phyloP scores from a whole-genome alignment of 371 early-diverging fungal genomes.

The Zychaea mexicana region DNA sequence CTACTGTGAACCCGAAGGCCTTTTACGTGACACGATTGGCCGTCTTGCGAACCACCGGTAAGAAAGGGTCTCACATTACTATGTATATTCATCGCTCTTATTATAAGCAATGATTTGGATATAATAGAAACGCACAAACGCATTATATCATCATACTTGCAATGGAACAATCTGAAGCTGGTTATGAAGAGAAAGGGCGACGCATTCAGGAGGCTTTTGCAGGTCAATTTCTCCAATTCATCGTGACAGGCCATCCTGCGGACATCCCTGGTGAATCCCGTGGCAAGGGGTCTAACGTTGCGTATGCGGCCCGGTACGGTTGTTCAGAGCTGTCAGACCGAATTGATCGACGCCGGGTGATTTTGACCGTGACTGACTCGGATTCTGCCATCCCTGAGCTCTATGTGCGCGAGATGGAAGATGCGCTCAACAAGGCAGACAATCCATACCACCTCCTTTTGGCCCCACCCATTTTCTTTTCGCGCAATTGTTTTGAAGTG shows the following conservation, averaged over 20 bases:
- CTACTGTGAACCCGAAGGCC: conserved; percentile 57
- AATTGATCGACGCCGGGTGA: conserved; percentile 48
- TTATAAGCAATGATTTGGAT: not conserved
- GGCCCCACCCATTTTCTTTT: conserved; percentile 78
- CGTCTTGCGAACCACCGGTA: conserved; percentile 47
- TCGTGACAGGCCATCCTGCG: conserved; percentile 71
- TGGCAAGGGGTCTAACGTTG: conserved; percentile 78
- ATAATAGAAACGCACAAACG: conserved; percentile 38
- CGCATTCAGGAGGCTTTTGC: conserved; percentile 51
- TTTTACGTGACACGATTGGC: conserved; percentile 46
- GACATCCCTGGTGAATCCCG: conserved; percentile 73
- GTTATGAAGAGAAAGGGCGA: conserved; percentile 61
- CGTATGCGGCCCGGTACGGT: conserved; percentile 63
- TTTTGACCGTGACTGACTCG: conserved; percentile 61
- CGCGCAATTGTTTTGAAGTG: conserved; percentile 73
- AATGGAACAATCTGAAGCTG: conserved; percentile 78
- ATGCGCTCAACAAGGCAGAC: conserved; percentile 33
- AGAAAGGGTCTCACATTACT: conserved; percentile 5
- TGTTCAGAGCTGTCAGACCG: conserved; percentile 30
- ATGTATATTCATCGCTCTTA: not conserved
- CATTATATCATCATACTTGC: conserved; percentile 66
- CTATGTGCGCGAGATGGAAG: conserved; percentile 45
- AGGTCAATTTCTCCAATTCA: conserved; percentile 47
- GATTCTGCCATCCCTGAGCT: conserved; percentile 51
- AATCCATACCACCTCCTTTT: conserved; percentile 58